Percentiles rank a stretch among this genome's conserved stretches.
These are phyloP conservation scores for Amniculicola lignicola DNA, from an alignment of 495 filamentous ascomycete species.

Conservation along the genomic window DNA sequence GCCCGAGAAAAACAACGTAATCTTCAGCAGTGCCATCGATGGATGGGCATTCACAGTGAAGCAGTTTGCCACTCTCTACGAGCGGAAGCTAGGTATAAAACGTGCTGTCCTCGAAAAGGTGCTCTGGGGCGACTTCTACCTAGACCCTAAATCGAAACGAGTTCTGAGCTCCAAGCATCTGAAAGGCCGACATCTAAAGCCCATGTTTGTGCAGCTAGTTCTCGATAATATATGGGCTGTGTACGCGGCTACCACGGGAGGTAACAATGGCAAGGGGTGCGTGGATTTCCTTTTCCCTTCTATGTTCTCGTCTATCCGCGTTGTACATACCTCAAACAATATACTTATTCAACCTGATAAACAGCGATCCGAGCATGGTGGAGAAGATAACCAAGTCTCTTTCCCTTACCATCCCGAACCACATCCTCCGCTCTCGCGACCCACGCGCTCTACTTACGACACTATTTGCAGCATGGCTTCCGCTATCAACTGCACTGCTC, in stretches of 20 bases:
- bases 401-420: conserved; percentile 74
- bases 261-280: conserved; percentile 76
- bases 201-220: conserved; percentile 97
- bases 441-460: conserved; percentile 77
- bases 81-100: conserved; percentile 96
- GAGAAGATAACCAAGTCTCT: conserved; percentile 96
- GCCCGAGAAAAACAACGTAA: conserved; percentile 97
- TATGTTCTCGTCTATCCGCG: conserved; percentile 19
- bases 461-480: conserved; percentile 85
- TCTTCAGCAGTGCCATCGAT: conserved; percentile 95
- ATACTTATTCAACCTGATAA: conserved; percentile 40
- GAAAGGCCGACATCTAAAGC: conserved; percentile 84
- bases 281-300: conserved; percentile 36
- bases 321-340: conserved; percentile 34
- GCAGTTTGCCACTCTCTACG: conserved; percentile 90
- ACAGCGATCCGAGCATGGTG: conserved; percentile 72
- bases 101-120: conserved; percentile 87
- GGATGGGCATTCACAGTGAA: conserved; percentile 97
- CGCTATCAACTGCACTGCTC: conserved; percentile 85
- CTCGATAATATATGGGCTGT: conserved; percentile 97
- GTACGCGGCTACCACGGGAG: conserved; percentile 84
- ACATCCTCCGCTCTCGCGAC: conserved; percentile 82
- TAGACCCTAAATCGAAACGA: conserved; percentile 95
- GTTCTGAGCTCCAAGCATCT: conserved; percentile 88
- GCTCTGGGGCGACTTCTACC: conserved; percentile 94